Evolutionary conservation across 1,284 basidiomycete species (phyloP).

Genomic region (Cutaneotrichosporon daszewskae): DNA sequence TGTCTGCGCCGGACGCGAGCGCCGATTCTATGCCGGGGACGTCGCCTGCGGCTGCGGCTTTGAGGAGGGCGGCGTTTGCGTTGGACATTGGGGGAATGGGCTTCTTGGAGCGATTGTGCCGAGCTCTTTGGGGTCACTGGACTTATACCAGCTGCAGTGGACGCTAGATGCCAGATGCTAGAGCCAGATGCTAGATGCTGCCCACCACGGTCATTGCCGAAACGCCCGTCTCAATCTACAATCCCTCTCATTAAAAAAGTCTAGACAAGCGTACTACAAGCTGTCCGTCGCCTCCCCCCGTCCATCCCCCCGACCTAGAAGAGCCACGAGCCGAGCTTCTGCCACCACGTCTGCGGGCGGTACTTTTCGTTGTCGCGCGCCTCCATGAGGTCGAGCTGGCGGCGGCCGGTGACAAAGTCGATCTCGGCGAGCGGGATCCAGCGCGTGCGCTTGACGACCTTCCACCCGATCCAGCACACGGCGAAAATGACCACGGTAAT

Average conservation of each 20-base stretch:
- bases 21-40: not conserved
- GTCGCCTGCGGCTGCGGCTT: not conserved
- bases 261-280: no score
- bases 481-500: slow-evolving; percentile 41
- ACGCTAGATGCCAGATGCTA: no score
- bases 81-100: no score
- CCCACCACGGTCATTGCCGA: no score
- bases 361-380: slow-evolving; percentile 29
- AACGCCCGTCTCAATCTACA: no score
- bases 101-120: no score
- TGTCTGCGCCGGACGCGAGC: slow-evolving; percentile 1
- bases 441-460: slow-evolving; percentile 55
- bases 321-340: slow-evolving; percentile 23
- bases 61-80: slow-evolving; percentile 1
- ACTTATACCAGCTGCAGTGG: no score
- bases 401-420: slow-evolving; percentile 61
- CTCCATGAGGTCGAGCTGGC: slow-evolving; percentile 59
- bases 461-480: slow-evolving; percentile 57
- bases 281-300: no score
- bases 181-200: no score
- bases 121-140: no score
- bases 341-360: slow-evolving; percentile 19
- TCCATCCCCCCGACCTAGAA: slow-evolving; percentile 28
- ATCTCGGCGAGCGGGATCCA: slow-evolving; percentile 55
- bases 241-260: no score